Evolutionary conservation across 768 basidiomycete species (phyloP), one percentile per base, ranked within the genome.

Genomic region (Amanita jacksonii): DNA sequence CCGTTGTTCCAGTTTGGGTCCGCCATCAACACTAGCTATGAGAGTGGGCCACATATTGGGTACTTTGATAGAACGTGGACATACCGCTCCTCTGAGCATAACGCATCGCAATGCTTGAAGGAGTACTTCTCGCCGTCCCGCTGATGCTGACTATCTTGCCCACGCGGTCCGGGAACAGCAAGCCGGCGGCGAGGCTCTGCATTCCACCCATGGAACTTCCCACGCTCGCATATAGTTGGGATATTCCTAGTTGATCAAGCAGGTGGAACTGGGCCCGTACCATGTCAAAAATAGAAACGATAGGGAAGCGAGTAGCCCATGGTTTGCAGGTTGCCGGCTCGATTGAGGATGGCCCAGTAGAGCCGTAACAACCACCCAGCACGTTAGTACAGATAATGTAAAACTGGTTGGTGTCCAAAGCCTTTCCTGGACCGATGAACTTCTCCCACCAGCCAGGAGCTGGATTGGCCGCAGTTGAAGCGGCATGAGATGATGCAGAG

Each of bases 1-100:
- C 96, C 96, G 27, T 91, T 82, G 49, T 98, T 99, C 96, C 96
- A 99, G 51, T 98, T 97, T 0, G 94, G 94, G 63, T 99, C 96
- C 1, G 94, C 87, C 96, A 99, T 99, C 42, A 99, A 76, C 13
- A 99, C 96, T 97, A 49, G 13, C 27, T 6, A 20, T 51, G 27
- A 38, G 15, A 24, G 12, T 19, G 13, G 28, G 32, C 42, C 9
- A 8, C 7, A 19, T n/a, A 39, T 38, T n/a, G 35, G 36, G 4
- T 41, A 41, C 48, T n/a, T n/a, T n/a, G n/a, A 44, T 22, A 44
- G 33, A 13, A 18, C 32, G 20, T 13, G 9, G 18, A 67, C 82
- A 52, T 51, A 91, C 94, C 94, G 64, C 92, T 96, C 58, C 96
- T 66, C 61, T 99, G 96, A 0, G 96, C 93, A 63, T 82, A 92